Percentiles rank a stretch among this genome's conserved stretches.
Conservation (phyloP, 192 early-diverging fungal genomes). For the Rhizophagus prolifer region DNA sequence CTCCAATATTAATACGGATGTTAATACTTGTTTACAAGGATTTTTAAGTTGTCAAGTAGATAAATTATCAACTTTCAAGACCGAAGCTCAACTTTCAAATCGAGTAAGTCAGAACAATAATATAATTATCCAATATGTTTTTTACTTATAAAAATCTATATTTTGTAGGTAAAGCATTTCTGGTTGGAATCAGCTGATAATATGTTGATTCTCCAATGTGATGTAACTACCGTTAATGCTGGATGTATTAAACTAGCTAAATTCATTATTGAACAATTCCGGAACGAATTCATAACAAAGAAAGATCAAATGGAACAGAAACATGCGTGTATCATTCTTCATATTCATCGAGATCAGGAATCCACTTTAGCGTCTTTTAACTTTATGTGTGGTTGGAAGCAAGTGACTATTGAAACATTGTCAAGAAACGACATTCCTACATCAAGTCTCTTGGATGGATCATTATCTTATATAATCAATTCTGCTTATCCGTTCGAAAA, state of each 20-base stretch:
- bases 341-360: slow-evolving; percentile 29
- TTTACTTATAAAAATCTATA: neutral
- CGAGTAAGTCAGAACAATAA: neutral
- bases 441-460: slow-evolving; percentile 13
- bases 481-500: slow-evolving; percentile 25
- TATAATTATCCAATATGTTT: neutral
- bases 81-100: slow-evolving; percentile 11
- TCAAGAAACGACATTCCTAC: slow-evolving; percentile 12
- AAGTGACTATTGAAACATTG: slow-evolving; percentile 28
- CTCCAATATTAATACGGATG: slow-evolving; percentile 23
- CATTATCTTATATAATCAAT: slow-evolving; percentile 15
- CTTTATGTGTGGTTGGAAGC: slow-evolving; percentile 27
- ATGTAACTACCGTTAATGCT: neutral
- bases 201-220: slow-evolving; percentile 19
- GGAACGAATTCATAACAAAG: slow-evolving; percentile 4
- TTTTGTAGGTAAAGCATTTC: slow-evolving; percentile 2
- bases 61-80: slow-evolving; percentile 23
- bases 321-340: slow-evolving; percentile 24
- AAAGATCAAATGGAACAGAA: neutral
- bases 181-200: slow-evolving; percentile 16
- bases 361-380: slow-evolving; percentile 2
- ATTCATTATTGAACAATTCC: slow-evolving; percentile 23
- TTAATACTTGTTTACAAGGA: slow-evolving; percentile 2
- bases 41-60: neutral
- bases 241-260: slow-evolving; percentile 27